Evolutionary conservation across 148 eudicot genomes (phyloP), one percentile per base, ranked within the genome.

Genomic region (Rhododendron molle): DNA sequence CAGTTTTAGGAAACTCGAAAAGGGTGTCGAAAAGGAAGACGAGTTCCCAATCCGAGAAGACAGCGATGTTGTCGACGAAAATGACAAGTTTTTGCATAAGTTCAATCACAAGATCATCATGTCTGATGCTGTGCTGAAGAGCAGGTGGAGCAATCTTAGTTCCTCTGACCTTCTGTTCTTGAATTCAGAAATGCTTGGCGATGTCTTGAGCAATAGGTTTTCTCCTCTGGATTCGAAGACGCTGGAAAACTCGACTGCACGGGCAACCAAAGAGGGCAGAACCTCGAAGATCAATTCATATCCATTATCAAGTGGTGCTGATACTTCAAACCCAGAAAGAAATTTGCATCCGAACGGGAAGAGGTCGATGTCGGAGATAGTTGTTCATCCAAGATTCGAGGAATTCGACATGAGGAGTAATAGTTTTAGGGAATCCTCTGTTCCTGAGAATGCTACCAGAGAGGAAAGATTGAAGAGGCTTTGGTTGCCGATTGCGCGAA

Each of bases 401-500:
- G 91, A 90, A 54, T 4, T 1, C 60, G 4, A 5, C 16, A 15
- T 16, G 60, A 54, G 60, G 47, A 62, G 86, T 28, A 52, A 87
- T 18, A 85, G 78, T n/a, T 72, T 79, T 72, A 28, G 77, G 30
- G 86, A 87, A 18, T 80, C 78, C 38, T 72, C 83, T 65, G 11
- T 46, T 15, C 47, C 62, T 69, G 85, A 80, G 32, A 88, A 74
- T 82, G 46, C 44, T 40, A 43, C 49, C 20, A 91, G 90, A 52
- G 94, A 92, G 36, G 92, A 92, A 54, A 93, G 86, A 49, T 86
- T 90, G 88, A 94, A 93, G 90, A 90, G 87, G 86, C 85, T 90
- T 78, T 96, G 98, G 98, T 87, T 91, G 52, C 93, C 95, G 40
- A 96, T 96, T 86, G 98, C 98, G n/a, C 89, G 87, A 86, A 94